phyloP scores from a whole-genome alignment of 31 red algal genomes.

The Porphyra umbilicalis region DNA sequence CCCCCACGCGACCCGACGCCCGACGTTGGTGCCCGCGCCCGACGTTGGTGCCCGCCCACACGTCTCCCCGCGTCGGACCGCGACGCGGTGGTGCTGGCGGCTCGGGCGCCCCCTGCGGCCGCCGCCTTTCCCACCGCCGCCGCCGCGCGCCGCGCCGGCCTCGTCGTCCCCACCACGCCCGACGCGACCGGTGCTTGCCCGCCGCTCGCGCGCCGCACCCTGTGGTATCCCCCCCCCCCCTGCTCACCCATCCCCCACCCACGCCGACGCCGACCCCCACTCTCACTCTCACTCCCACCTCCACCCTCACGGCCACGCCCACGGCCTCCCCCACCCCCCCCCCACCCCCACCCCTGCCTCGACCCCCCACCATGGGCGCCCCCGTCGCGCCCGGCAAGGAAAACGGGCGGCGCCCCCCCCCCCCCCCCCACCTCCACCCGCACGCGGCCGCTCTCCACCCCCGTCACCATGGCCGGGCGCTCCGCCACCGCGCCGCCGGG shows the following conservation, averaged over 20 bases:
- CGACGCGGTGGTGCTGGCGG: too few relatives aligned
- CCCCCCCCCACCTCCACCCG: conserved; percentile 7
- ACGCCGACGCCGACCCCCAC: background rate
- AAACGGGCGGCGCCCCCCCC: conserved; percentile 15
- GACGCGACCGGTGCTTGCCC: too few relatives aligned
- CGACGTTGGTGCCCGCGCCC: too few relatives aligned
- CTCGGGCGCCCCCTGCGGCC: conserved; percentile 3
- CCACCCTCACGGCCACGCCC: background rate
- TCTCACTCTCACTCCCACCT: background rate
- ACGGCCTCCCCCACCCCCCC: conserved; percentile 1
- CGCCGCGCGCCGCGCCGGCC: background rate
- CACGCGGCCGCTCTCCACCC: background rate
- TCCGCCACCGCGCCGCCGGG: background rate
- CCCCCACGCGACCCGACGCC: too few relatives aligned
- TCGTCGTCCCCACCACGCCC: background rate
- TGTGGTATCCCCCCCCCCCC: background rate
- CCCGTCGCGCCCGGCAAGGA: conserved; percentile 18
- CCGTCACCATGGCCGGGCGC: background rate
- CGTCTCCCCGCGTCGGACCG: too few relatives aligned
- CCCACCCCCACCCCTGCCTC: conserved; percentile 1
- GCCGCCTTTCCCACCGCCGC: background rate
- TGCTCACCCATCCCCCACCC: background rate
- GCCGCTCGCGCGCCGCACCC: background rate
- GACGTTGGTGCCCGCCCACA: too few relatives aligned
- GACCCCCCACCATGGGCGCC: conserved; percentile 4